Percentiles rank a stretch among this genome's conserved stretches.
Conservation (phyloP, 306 rosid species). For the Vigna radiata region DNA sequence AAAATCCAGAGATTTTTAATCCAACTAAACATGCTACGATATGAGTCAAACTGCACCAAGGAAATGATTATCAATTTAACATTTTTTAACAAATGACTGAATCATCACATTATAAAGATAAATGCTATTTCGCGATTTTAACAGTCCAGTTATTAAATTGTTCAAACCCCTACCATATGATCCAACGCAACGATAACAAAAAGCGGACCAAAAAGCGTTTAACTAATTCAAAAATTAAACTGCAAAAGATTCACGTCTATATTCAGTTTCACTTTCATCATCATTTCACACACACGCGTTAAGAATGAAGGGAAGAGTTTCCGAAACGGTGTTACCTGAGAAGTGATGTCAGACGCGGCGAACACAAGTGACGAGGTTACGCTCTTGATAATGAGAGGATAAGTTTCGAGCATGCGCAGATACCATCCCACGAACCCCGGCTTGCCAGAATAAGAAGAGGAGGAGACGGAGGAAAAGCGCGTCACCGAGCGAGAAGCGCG, state of each 20-base stretch:
- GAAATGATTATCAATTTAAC: no score
- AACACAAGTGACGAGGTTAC: constrained; percentile 66
- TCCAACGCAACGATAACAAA: not conserved
- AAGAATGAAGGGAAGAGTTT: not conserved
- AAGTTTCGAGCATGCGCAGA: constrained; percentile 56
- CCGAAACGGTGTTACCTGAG: constrained; percentile 58
- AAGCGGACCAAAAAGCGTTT: not conserved
- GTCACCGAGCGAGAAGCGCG: not conserved
- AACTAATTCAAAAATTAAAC: not conserved
- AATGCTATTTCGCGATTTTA: not conserved
- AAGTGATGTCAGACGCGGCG: constrained; percentile 66
- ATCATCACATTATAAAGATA: not conserved
- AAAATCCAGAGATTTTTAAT: no score
- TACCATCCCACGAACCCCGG: constrained; percentile 70
- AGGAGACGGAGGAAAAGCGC: constrained; percentile 14
- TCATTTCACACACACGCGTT: not conserved
- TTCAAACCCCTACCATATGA: not conserved
- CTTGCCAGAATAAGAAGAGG: constrained; percentile 43
- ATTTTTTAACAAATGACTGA: no score
- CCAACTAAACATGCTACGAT: no score
- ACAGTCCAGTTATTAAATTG: not conserved
- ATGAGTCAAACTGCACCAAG: no score
- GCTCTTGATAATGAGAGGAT: constrained; percentile 63
- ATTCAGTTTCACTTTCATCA: not conserved
- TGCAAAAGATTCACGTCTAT: not conserved